phyloP scores from a whole-genome alignment of 2,329 filamentous ascomycete genomes.

The Neoscytalidium dimidiatum region DNA sequence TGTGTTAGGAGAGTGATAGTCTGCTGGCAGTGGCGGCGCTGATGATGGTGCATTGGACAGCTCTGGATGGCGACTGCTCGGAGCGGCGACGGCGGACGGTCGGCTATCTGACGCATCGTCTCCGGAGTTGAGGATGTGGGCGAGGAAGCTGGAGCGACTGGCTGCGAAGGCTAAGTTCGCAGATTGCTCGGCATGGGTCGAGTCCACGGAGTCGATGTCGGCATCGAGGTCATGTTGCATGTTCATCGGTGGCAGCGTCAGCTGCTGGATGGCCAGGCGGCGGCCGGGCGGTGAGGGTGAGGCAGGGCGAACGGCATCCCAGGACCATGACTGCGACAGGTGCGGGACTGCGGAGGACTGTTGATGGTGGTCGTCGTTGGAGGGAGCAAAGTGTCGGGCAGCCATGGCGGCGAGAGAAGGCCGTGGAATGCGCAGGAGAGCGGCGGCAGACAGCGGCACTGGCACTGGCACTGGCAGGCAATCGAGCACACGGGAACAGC shows the following conservation, averaged over 20 bases:
- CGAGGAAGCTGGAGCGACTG: conserved; percentile 26
- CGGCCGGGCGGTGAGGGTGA: neutral
- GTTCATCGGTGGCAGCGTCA: neutral
- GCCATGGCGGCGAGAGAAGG: conserved; percentile 8
- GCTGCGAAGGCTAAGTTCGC: neutral
- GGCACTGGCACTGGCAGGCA: neutral
- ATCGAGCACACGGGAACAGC: neutral
- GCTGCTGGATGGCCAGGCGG: neutral
- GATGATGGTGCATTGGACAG: neutral
- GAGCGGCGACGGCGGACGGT: neutral
- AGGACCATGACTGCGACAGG: neutral
- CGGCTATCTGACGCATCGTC: conserved; percentile 14
- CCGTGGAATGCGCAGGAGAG: neutral
- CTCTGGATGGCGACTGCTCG: conserved; percentile 3
- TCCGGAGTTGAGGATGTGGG: conserved; percentile 33
- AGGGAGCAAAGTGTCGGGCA: neutral
- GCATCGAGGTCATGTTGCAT: neutral
- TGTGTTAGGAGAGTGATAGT: neutral
- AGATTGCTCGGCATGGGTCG: neutral
- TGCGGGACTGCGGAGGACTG: neutral
- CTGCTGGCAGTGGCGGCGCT: conserved; percentile 20
- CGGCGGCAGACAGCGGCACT: neutral
- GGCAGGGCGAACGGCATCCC: neutral
- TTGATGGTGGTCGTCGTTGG: too few species aligned
- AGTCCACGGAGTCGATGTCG: neutral